Evolutionary conservation across 495 filamentous ascomycete species (phyloP).

Genomic region (Cercophora newfieldiana): DNA sequence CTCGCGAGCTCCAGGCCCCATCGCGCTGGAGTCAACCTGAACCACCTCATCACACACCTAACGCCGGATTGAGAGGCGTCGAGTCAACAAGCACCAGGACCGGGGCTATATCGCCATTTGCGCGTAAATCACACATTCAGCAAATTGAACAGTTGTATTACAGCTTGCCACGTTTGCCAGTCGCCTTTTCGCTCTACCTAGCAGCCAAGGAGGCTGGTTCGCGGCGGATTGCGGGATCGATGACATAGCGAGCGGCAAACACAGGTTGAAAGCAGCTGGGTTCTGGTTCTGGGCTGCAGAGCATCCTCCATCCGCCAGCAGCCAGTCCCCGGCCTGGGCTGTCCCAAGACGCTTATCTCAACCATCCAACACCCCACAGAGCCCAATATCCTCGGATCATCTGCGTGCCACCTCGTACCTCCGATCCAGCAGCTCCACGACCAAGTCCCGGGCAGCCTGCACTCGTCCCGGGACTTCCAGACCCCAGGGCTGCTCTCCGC

Average conservation of each 20-base stretch:
- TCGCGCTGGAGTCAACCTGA: background rate
- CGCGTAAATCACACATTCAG: constrained; percentile 1
- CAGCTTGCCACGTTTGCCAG: constrained; percentile 3
- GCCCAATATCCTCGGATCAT: background rate
- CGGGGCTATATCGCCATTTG: constrained; percentile 14
- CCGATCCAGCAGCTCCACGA: background rate
- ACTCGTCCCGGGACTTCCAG: constrained; percentile 25
- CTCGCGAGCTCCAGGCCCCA: background rate
- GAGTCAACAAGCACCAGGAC: background rate
- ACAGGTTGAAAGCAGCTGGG: background rate
- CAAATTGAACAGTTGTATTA: background rate
- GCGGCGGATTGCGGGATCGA: constrained; percentile 20
- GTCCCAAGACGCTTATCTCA: constrained; percentile 18
- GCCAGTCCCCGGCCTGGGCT: background rate
- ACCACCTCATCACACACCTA: background rate
- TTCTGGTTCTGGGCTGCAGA: background rate
- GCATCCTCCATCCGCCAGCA: background rate
- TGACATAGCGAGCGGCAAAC: constrained; percentile 20
- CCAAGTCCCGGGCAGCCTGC: constrained; percentile 23
- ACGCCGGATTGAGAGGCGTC: constrained; percentile 4
- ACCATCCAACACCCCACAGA: constrained; percentile 6
- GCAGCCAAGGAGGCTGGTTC: background rate
- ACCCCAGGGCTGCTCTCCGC: constrained; percentile 3
- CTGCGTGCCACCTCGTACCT: background rate
- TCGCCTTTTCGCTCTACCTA: background rate